These are phyloP conservation scores for barrel medic (Medicago truncatula) DNA, from an alignment of 306 rosid species.

Conservation along the genomic window MtrunA17r5.0-ANR NC_053046.1:15271501-15272000, in stretches of 20 bases:
- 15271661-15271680: neutral
- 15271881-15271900: conserved; percentile 67
- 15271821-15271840: too few species aligned
- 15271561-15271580: too few species aligned
- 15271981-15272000: conserved; percentile 60
- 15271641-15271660: neutral
- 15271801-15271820: too few species aligned
- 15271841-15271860: too few species aligned
- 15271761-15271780: too few species aligned
- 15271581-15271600: too few species aligned
- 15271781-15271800: too few species aligned
- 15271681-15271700: neutral
- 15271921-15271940: conserved; percentile 69
- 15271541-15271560: too few species aligned
- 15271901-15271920: conserved; percentile 66
- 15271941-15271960: conserved; percentile 38
- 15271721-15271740: conserved; percentile 1
- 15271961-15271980: conserved; percentile 59
- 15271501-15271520: too few species aligned
- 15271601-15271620: neutral
- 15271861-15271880: conserved; percentile 2
- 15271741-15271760: too few species aligned
- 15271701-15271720: conserved; percentile 22
- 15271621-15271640: neutral
- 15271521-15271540: too few species aligned